A percentile compares a stretch with the other conserved stretches of the same genome.
phyloP scores from a whole-genome alignment of 257 asterid species.

The Forsythia viridissima region DNA sequence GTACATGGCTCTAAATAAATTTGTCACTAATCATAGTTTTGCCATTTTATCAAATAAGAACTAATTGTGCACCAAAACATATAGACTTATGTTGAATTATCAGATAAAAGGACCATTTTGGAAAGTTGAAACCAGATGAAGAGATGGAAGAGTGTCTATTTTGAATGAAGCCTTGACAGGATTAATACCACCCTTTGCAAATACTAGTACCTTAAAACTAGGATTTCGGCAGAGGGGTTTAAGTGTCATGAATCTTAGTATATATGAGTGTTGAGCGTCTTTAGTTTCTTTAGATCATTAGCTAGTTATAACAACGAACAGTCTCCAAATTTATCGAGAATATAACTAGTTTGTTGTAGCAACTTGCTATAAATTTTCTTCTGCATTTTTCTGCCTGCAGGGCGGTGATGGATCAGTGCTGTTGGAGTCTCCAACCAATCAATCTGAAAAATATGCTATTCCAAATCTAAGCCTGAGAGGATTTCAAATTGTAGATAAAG shows the following conservation, averaged over 20 bases:
- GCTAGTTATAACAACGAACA: background rate
- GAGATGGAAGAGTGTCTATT: slow-evolving; percentile 46
- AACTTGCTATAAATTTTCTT: background rate
- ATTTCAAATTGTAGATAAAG: slow-evolving; percentile 46
- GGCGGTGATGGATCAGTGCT: slow-evolving; percentile 63
- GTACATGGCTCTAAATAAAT: too few relatives aligned
- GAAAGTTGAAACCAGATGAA: slow-evolving; percentile 52
- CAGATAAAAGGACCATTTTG: slow-evolving; percentile 46
- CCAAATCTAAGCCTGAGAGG: slow-evolving; percentile 56
- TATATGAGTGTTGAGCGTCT: background rate
- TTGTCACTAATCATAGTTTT: too few relatives aligned
- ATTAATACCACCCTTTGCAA: slow-evolving; percentile 33
- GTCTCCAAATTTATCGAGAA: too few relatives aligned
- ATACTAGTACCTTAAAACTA: slow-evolving; percentile 30
- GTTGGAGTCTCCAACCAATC: slow-evolving; percentile 36
- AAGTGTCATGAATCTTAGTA: slow-evolving; percentile 1
- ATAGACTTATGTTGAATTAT: background rate
- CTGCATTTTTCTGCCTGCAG: slow-evolving; percentile 16
- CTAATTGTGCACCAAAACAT: too few relatives aligned
- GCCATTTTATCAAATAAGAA: too few relatives aligned
- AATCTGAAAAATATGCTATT: slow-evolving; percentile 42
- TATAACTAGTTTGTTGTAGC: too few relatives aligned
- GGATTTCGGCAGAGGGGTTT: slow-evolving; percentile 38
- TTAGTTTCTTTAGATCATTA: background rate
- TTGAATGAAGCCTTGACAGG: slow-evolving; percentile 26